Evolutionary conservation across 257 asterid genomes (phyloP).

Genomic region (Haberlea rhodopensis): DNA sequence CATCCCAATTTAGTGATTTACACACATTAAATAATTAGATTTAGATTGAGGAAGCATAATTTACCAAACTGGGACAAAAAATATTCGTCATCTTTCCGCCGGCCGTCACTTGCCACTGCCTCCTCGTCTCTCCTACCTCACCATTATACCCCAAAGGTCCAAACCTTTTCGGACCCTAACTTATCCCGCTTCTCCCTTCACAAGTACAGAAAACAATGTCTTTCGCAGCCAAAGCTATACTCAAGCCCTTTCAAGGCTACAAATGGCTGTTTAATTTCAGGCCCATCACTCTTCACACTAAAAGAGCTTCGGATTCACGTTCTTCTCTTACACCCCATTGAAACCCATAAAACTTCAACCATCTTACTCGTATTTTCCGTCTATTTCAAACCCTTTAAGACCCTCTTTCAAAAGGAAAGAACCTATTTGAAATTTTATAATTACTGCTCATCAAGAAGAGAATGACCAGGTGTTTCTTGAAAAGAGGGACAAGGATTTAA

Average conservation of each 20-base stretch:
- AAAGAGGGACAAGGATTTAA: constrained; percentile 28
- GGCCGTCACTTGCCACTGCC: not conserved
- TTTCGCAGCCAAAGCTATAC: not conserved
- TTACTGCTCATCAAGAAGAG: constrained; percentile 56
- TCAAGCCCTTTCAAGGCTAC: constrained; percentile 35
- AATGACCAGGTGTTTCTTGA: constrained; percentile 45
- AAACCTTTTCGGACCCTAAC: not conserved
- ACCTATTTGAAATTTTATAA: constrained; percentile 39
- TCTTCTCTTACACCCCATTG: constrained; percentile 35
- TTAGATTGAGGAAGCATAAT: no score
- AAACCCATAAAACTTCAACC: constrained; percentile 47
- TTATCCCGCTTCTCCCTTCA: not conserved
- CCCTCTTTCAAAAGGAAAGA: constrained; percentile 33
- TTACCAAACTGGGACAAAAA: no score
- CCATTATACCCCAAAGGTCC: not conserved
- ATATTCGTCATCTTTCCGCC: no score
- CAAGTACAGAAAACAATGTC: not conserved
- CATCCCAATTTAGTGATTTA: no score
- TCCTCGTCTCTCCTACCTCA: not conserved
- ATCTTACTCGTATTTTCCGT: constrained; percentile 43
- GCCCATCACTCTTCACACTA: constrained; percentile 48
- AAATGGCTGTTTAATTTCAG: no score
- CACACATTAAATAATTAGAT: no score
- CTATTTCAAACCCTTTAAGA: constrained; percentile 31
- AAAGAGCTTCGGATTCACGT: constrained; percentile 41